Evolutionary conservation across 352 stramenopile genomes (phyloP).

Genomic region (Globisporangium radiosum): DNA sequence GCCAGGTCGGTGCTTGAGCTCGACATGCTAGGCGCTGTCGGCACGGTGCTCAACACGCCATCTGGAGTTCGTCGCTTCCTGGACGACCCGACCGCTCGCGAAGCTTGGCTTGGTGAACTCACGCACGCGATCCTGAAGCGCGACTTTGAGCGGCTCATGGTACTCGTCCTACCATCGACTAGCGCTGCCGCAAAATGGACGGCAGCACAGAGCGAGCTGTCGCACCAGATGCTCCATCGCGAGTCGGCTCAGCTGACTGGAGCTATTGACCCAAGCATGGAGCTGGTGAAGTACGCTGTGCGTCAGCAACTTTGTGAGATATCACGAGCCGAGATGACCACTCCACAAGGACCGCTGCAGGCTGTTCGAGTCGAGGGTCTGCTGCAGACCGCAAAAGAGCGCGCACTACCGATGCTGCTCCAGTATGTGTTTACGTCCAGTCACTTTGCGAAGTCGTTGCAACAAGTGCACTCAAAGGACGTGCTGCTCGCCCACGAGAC

Average conservation of each 20-base stretch:
- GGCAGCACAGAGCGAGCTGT: neutral
- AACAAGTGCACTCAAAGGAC: neutral
- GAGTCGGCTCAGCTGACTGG: neutral
- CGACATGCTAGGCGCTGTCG: neutral
- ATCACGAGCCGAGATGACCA: neutral
- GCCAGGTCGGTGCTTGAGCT: neutral
- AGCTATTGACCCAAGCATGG: neutral
- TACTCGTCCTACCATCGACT: neutral
- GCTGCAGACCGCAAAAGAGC: neutral
- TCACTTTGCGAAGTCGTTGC: neutral
- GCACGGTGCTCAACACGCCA: neutral
- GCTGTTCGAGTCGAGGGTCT: neutral
- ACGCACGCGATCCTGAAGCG: neutral
- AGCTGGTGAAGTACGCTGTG: neutral
- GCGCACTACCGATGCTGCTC: neutral
- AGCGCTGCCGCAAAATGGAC: neutral
- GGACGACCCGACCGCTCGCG: neutral
- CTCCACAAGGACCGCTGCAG: neutral
- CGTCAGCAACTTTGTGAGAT: neutral
- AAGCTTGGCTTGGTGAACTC: neutral
- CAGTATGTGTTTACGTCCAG: neutral
- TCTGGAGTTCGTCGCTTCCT: neutral
- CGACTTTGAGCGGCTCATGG: neutral
- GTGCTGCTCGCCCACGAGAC: neutral
- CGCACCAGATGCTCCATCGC: neutral